A percentile compares a stretch with the other conserved stretches of the same genome.
Conservation (phyloP, 2,329 filamentous ascomycete genomes). For the Cordyceps farinosa region DNA sequence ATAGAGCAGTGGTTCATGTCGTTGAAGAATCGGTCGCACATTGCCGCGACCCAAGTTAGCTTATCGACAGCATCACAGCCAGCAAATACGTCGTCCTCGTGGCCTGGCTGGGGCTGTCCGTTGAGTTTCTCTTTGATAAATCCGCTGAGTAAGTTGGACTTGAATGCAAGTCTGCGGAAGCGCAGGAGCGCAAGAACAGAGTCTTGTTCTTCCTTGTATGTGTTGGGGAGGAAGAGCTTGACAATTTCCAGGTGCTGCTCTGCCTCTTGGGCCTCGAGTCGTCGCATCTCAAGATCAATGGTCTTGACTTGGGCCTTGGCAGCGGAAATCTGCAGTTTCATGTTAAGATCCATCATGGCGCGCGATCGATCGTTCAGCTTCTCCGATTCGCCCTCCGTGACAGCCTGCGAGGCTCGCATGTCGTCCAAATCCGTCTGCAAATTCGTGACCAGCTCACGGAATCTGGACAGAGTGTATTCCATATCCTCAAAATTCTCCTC, state of each 20-base stretch:
- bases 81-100: slow-evolving; percentile 74
- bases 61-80: slow-evolving; percentile 82
- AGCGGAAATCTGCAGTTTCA: slow-evolving; percentile 86
- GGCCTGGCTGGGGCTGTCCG: slow-evolving; percentile 61
- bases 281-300: slow-evolving; percentile 83
- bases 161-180: slow-evolving; percentile 85
- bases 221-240: slow-evolving; percentile 83
- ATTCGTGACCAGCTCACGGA: slow-evolving; percentile 82
- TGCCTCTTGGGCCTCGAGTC: slow-evolving; percentile 84
- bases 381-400: slow-evolving; percentile 89
- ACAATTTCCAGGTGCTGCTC: slow-evolving; percentile 85
- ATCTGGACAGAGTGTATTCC: slow-evolving; percentile 84
- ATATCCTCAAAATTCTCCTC: slow-evolving; percentile 79
- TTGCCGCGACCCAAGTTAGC: slow-evolving; percentile 75
- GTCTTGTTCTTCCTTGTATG: slow-evolving; percentile 74
- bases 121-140: slow-evolving; percentile 77
- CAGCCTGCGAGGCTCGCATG: slow-evolving; percentile 84
- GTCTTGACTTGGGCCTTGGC: slow-evolving; percentile 91
- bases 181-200: slow-evolving; percentile 85
- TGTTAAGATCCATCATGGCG: slow-evolving; percentile 94
- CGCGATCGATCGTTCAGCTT: slow-evolving; percentile 84
- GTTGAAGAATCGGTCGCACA: slow-evolving; percentile 80
- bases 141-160: slow-evolving; percentile 71
- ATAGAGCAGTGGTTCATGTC: slow-evolving; percentile 75
- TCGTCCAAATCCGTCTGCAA: slow-evolving; percentile 86